phyloP scores from a whole-genome alignment of 2,329 filamentous ascomycete species.

The Talaromyces albobiverticillius region DNA sequence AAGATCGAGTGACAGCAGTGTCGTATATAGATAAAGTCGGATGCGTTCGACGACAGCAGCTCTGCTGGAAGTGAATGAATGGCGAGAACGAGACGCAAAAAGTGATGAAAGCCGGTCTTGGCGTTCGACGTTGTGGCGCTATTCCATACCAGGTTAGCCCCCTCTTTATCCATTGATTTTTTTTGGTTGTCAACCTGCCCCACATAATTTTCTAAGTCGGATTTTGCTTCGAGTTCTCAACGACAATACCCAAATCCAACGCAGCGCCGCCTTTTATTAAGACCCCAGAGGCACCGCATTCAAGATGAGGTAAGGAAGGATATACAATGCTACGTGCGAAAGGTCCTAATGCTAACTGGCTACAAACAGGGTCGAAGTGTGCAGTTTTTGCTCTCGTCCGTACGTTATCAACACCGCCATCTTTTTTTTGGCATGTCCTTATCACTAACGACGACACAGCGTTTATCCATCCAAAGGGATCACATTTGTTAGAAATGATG shows the following conservation, averaged over 20 bases:
- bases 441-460: constrained; percentile 7
- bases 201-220: constrained; percentile 15
- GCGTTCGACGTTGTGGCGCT: constrained; percentile 4
- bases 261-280: constrained; percentile 4
- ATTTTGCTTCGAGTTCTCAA: constrained; percentile 17
- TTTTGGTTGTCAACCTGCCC: constrained; percentile 1
- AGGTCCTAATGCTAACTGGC: background rate
- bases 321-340: background rate
- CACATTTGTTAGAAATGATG: constrained; percentile 66
- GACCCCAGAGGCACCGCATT: background rate
- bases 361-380: constrained; percentile 53
- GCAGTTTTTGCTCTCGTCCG: constrained; percentile 69
- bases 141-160: background rate
- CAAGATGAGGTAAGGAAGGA: constrained; percentile 21
- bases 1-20: background rate
- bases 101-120: constrained; percentile 37
- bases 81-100: constrained; percentile 12
- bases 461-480: constrained; percentile 65
- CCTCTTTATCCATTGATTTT: background rate
- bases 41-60: background rate
- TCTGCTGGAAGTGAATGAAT: background rate
- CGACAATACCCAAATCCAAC: constrained; percentile 5
- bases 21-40: background rate
- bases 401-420: constrained; percentile 11
- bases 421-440: background rate